A percentile compares a stretch with the other conserved stretches of the same genome.
These are phyloP conservation scores for Rossbeevera mucosa DNA, from an alignment of 768 basidiomycete species.

Conservation along the genomic window DNA sequence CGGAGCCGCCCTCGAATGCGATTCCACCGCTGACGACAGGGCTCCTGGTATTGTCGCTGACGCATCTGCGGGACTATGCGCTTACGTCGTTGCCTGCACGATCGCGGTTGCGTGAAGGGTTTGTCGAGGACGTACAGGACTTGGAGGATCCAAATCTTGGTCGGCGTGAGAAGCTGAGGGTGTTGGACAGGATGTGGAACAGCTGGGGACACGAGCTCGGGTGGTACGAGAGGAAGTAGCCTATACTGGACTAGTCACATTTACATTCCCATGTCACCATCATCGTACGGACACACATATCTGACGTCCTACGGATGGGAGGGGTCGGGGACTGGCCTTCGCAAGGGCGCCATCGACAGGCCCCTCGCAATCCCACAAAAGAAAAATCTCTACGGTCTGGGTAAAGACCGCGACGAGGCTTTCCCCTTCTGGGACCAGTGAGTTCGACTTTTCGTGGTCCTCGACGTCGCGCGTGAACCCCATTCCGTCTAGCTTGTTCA, in stretches of 20 bases:
- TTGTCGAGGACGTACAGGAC: conserved; percentile 80
- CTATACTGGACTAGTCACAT: too few species aligned
- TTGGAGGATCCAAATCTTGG: conserved; percentile 71
- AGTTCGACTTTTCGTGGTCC: background rate
- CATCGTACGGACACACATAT: conserved; percentile 51
- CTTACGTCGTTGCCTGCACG: conserved; percentile 50
- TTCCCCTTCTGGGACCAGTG: conserved; percentile 99
- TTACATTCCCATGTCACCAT: conserved; percentile 14
- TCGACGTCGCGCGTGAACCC: background rate
- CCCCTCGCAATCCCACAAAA: conserved; percentile 82
- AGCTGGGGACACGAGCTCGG: conserved; percentile 72
- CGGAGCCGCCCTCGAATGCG: conserved; percentile 11
- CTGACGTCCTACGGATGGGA: conserved; percentile 83
- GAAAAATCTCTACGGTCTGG: conserved; percentile 78
- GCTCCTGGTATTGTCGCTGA: conserved; percentile 65
- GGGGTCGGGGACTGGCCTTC: conserved; percentile 81
- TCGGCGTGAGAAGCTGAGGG: conserved; percentile 66
- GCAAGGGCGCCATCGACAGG: conserved; percentile 69
- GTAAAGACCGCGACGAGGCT: conserved; percentile 91
- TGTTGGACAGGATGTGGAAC: conserved; percentile 86
- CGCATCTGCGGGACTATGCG: conserved; percentile 62
- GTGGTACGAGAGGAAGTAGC: conserved; percentile 39
- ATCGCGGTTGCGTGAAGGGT: conserved; percentile 67
- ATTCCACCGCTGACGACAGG: conserved; percentile 62
- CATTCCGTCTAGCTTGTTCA: conserved; percentile 51